Evolutionary conservation across 2,329 filamentous ascomycete genomes (phyloP).

Genomic region (Drechslerella stenobrocha): DNA sequence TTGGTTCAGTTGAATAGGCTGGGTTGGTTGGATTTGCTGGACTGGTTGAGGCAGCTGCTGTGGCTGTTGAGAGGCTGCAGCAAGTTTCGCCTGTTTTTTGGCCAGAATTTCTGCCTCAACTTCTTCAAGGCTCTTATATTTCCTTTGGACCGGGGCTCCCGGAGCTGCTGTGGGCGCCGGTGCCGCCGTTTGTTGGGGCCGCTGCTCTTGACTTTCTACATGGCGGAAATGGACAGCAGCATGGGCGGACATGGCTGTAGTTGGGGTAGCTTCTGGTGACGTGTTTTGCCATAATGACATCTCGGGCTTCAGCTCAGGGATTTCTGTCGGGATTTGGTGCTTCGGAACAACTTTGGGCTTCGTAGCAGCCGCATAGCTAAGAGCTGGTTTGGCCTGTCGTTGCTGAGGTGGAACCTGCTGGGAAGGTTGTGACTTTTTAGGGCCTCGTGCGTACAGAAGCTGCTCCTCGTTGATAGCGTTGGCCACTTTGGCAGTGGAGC

Average conservation of each 20-base stretch:
- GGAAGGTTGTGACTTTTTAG: constrained; percentile 62
- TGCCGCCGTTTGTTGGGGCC: constrained; percentile 48
- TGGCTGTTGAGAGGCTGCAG: constrained; percentile 52
- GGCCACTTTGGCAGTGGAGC: constrained; percentile 83
- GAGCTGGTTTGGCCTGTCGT: constrained; percentile 57
- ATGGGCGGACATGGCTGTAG: constrained; percentile 26
- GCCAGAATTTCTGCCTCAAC: constrained; percentile 88
- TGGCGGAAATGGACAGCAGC: constrained; percentile 66
- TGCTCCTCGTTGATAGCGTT: constrained; percentile 89
- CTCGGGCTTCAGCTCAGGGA: constrained; percentile 88
- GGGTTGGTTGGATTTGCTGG: constrained; percentile 51
- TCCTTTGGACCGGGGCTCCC: constrained; percentile 61
- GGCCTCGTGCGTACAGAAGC: constrained; percentile 70
- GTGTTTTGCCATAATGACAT: constrained; percentile 79
- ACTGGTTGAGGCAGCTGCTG: constrained; percentile 53
- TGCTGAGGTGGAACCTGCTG: constrained; percentile 54
- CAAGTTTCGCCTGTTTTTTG: constrained; percentile 58
- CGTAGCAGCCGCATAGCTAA: constrained; percentile 67
- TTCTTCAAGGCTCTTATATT: constrained; percentile 94
- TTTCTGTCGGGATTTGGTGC: constrained; percentile 65
- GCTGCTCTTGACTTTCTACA: constrained; percentile 54
- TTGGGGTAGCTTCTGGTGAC: constrained; percentile 37
- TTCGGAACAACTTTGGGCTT: constrained; percentile 20
- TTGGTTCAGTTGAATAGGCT: constrained; percentile 51
- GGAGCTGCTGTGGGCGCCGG: constrained; percentile 49